Conservation (phyloP, 768 basidiomycete genomes). For the Pleurotus salmoneostramineus region DNA sequence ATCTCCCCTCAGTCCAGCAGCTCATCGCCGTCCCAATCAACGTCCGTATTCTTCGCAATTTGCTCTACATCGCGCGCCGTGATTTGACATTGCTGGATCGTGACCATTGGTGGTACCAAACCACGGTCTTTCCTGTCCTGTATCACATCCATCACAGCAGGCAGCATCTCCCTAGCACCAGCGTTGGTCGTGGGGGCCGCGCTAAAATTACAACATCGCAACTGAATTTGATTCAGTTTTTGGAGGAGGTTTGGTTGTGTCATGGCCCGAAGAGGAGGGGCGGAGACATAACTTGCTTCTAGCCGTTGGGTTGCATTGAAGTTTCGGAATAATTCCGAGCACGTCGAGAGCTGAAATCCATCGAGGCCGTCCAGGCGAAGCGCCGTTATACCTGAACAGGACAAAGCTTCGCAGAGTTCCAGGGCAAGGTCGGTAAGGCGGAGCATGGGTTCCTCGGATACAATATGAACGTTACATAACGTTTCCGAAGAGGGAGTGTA, state of each 20-base stretch:
- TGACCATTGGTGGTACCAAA: background rate
- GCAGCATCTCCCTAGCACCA: background rate
- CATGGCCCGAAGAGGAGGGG: background rate
- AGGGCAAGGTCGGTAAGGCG: background rate
- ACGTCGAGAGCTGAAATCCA: background rate
- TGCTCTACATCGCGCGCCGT: background rate
- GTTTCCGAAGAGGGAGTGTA: background rate
- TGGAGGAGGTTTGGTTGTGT: background rate
- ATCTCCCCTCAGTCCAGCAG: background rate
- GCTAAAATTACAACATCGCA: background rate
- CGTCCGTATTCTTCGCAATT: background rate
- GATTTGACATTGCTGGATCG: background rate
- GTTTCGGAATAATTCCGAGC: background rate
- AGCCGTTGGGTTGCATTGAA: background rate
- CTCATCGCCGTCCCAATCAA: conserved; percentile 1
- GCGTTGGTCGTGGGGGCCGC: background rate
- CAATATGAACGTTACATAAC: background rate
- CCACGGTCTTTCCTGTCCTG: background rate
- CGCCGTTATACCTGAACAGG: background rate
- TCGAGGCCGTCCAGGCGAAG: conserved; percentile 2
- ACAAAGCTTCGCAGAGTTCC: background rate
- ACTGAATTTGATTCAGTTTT: background rate
- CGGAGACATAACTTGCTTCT: background rate
- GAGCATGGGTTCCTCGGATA: background rate
- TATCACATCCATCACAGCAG: background rate